Conservation (phyloP, 2,329 filamentous ascomycete species). For the Aspergillus transmontanensis region DNA sequence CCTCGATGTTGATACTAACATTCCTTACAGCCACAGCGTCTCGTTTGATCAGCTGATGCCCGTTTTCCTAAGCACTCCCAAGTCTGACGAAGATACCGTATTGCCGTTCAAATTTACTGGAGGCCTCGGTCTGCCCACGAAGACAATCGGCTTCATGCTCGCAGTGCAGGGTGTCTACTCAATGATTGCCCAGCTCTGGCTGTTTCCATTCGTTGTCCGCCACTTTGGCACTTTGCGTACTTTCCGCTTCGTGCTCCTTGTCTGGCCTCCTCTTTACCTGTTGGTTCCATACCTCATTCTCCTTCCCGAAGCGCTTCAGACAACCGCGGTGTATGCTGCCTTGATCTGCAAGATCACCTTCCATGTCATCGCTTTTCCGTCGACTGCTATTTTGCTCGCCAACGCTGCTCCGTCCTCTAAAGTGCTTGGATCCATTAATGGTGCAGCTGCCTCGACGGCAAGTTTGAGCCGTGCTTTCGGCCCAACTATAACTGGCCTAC, state of each 20-base stretch:
- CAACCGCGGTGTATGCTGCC: conserved; percentile 73
- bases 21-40: conserved; percentile 77
- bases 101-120: conserved; percentile 88
- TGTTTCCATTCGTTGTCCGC: conserved; percentile 78
- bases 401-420: conserved; percentile 83
- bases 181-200: conserved; percentile 78
- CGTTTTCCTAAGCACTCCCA: conserved; percentile 78
- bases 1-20: conserved; percentile 52
- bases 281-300: conserved; percentile 86
- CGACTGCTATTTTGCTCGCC: conserved; percentile 83
- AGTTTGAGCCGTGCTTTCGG: conserved; percentile 87
- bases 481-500: conserved; percentile 80
- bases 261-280: conserved; percentile 87
- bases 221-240: conserved; percentile 76
- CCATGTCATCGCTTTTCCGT: conserved; percentile 87
- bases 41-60: conserved; percentile 93
- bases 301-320: conserved; percentile 70
- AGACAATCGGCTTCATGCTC: conserved; percentile 83
- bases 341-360: conserved; percentile 93
- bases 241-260: conserved; percentile 77
- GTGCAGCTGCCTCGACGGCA: conserved; percentile 85
- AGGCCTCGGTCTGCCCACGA: conserved; percentile 80
- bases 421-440: conserved; percentile 89
- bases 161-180: conserved; percentile 88
- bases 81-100: conserved; percentile 51